A percentile compares a stretch with the other conserved stretches of the same genome.
phyloP scores from a whole-genome alignment of 768 basidiomycete genomes.

The Leucocoprinus birnbaumii region DNA sequence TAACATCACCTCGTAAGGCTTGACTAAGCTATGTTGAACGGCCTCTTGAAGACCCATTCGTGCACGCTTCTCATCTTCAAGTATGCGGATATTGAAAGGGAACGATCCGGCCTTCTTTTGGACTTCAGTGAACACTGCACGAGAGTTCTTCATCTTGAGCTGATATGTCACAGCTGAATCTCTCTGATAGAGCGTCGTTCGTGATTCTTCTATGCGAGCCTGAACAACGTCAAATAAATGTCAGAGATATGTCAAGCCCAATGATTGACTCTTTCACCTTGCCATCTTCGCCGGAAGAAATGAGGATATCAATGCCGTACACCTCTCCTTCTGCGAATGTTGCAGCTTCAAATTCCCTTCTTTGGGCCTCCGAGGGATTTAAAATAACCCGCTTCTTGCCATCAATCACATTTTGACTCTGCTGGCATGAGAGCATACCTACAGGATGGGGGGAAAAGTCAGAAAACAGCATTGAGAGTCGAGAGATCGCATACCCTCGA shows the following conservation, averaged over 20 bases:
- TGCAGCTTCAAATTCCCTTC: constrained; percentile 78
- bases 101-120: constrained; percentile 98
- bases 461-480: neutral
- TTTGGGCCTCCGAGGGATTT: constrained; percentile 84
- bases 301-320: constrained; percentile 89
- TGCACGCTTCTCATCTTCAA: constrained; percentile 95
- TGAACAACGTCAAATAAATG: constrained; percentile 28
- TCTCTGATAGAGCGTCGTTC: constrained; percentile 92
- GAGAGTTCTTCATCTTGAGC: constrained; percentile 96
- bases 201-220: constrained; percentile 87
- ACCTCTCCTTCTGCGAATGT: constrained; percentile 93
- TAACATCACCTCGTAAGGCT: constrained; percentile 92
- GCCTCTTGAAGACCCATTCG: constrained; percentile 96
- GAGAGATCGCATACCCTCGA: constrained; percentile 78
- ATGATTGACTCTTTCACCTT: constrained; percentile 43
- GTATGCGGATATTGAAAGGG: constrained; percentile 92
- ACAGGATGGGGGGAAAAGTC: constrained; percentile 9
- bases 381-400: constrained; percentile 95
- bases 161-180: constrained; percentile 87
- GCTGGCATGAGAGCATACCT: constrained; percentile 96
- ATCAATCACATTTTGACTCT: constrained; percentile 91
- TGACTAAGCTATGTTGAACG: constrained; percentile 89
- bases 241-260: neutral
- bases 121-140: constrained; percentile 95
- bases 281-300: constrained; percentile 87